Evolutionary conservation across 106 monocot species (phyloP), one percentile per base, ranked within the genome.

Genomic region (Vanilla planifolia): DNA sequence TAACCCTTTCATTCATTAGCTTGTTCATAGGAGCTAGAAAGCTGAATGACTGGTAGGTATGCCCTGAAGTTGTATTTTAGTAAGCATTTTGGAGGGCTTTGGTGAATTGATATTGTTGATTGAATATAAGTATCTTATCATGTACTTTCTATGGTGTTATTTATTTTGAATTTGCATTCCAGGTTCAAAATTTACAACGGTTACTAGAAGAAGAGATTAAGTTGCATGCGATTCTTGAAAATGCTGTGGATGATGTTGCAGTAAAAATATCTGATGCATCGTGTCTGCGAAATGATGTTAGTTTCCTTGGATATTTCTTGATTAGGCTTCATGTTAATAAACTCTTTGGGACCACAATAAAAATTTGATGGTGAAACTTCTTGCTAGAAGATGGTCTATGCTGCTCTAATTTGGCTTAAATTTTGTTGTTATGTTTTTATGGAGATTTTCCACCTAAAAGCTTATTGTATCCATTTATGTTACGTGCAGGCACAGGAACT

Each of bases 161-260:
- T n/a, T n/a, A 17, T 27, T 69, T 44, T 34, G n/a, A 21, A 7
- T 33, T 59, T 48, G 8, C 63, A 1, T 74, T 74, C 55, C 79
- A 92, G 92, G 81, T 92, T 39, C 60, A 75, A 61, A 67, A 51
- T 61, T 78, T 92, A 4, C 61, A 78, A 75, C 20, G 57, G 51
- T 57, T 73, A 55, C 73, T 92, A 17, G 56, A 76, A 35, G 67
- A 81, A 48, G 84, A 92, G 62, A 73, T 75, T 59, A 66, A 73
- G 52, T 66, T 92, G 51, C 88, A 66, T 40, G 35, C 50, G 20
- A 51, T 84, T 50, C 81, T 92, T 74, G 81, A 92, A 71, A 84
- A 65, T 76, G 92, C 88, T 52, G 20, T 79, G 50, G 80, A 92
- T 11, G 69, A 81, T 68, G 78, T 71, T 66, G 55, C 88, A 26